These are phyloP conservation scores for Kwoniella dejecticola DNA, from an alignment of 768 basidiomycete species.

Conservation along the genomic window DNA sequence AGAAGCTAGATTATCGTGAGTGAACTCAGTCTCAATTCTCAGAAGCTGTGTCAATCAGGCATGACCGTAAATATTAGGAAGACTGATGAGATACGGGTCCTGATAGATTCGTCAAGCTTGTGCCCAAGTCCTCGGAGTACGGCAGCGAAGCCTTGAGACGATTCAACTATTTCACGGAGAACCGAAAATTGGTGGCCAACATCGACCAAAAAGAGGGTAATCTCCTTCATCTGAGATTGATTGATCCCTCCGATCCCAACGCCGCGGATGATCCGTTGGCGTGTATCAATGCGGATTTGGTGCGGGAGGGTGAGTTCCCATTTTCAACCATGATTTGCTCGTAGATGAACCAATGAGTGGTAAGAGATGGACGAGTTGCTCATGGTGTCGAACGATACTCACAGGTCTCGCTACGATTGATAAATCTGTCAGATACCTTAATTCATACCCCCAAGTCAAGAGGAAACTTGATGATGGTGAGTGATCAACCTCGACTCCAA, in stretches of 20 bases:
- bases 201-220: conserved; percentile 80
- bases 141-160: conserved; percentile 53
- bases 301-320: conserved; percentile 69
- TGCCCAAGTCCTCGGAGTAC: conserved; percentile 81
- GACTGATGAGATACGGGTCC: too few species aligned
- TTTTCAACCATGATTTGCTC: not conserved
- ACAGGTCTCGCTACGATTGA: conserved; percentile 53
- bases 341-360: not conserved
- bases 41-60: not conserved
- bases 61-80: too few species aligned
- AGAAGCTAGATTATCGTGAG: conserved; percentile 84
- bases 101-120: conserved; percentile 79
- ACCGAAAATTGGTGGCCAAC: conserved; percentile 96
- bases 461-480: conserved; percentile 49
- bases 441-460: conserved; percentile 51
- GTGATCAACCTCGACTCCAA: not conserved
- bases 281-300: conserved; percentile 84
- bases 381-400: too few species aligned
- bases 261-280: conserved; percentile 69
- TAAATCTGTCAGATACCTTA: conserved; percentile 48
- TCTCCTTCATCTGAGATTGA: conserved; percentile 82
- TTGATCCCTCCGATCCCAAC: conserved; percentile 77
- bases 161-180: conserved; percentile 53
- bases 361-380: too few species aligned
- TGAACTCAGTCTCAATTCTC: not conserved